phyloP scores from a whole-genome alignment of 1,284 basidiomycete genomes.

The Fomitopsis pinicola region DNA sequence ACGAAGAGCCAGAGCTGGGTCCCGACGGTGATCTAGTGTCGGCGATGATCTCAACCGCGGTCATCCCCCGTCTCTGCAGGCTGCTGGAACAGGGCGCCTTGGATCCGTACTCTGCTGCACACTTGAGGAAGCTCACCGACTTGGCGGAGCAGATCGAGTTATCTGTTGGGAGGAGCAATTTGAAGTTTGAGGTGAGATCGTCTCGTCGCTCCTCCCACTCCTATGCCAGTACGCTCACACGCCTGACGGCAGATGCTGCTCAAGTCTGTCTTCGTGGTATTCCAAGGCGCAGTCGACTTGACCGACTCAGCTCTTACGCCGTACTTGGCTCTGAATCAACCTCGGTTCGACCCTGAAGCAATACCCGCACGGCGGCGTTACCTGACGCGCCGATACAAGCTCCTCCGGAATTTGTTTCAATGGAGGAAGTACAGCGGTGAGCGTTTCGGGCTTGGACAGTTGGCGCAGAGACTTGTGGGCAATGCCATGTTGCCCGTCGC shows the following conservation, averaged over 20 bases:
- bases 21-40: slow-evolving; percentile 87
- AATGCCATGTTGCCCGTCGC: slow-evolving; percentile 65
- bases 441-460: slow-evolving; percentile 50
- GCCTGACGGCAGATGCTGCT: slow-evolving; percentile 49
- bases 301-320: slow-evolving; percentile 43
- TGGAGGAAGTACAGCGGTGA: slow-evolving; percentile 78
- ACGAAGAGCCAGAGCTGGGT: slow-evolving; percentile 52
- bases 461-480: slow-evolving; percentile 58
- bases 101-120: slow-evolving; percentile 75
- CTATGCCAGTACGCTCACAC: not conserved
- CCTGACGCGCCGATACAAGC: slow-evolving; percentile 66
- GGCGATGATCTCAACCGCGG: slow-evolving; percentile 80
- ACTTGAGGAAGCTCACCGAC: slow-evolving; percentile 66
- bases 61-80: slow-evolving; percentile 74
- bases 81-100: slow-evolving; percentile 71
- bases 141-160: slow-evolving; percentile 80
- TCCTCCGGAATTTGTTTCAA: slow-evolving; percentile 65
- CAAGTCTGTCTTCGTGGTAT: slow-evolving; percentile 57
- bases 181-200: slow-evolving; percentile 66
- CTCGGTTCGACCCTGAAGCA: slow-evolving; percentile 74
- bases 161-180: slow-evolving; percentile 62
- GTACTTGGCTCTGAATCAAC: slow-evolving; percentile 34
- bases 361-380: slow-evolving; percentile 71
- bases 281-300: slow-evolving; percentile 51
- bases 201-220: not conserved